These are phyloP conservation scores for Raddia distichophylla DNA, from an alignment of 176 grass and related monocot species.

Conservation along the genomic window DNA sequence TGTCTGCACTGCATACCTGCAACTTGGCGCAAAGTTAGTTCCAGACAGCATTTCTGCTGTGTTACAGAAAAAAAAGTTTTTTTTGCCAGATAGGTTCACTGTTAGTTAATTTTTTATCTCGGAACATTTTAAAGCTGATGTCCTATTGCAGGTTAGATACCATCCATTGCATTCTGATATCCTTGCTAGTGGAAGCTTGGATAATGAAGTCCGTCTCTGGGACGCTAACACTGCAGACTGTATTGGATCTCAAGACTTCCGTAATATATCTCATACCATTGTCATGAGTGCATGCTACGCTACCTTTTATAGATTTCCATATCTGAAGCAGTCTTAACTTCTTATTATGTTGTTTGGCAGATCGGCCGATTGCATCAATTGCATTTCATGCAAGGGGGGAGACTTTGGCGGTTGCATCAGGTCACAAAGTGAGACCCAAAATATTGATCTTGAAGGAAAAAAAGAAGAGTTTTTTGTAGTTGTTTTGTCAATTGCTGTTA, in stretches of 20 bases:
- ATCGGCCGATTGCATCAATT: constrained; percentile 96
- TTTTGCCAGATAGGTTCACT: constrained; percentile 28
- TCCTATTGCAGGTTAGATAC: constrained; percentile 79
- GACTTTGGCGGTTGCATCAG: constrained; percentile 94
- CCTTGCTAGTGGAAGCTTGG: constrained; percentile 98
- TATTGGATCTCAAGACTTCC: constrained; percentile 78
- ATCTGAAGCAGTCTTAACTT: constrained; percentile 42
- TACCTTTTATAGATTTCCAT: constrained; percentile 38
- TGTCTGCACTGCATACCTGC: constrained; percentile 11
- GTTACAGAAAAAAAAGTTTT: constrained; percentile 1
- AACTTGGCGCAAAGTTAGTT: constrained; percentile 16
- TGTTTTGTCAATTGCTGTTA: constrained; percentile 21
- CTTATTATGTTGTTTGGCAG: constrained; percentile 58
- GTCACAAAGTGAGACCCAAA: constrained; percentile 80
- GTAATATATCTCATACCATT: constrained; percentile 64
- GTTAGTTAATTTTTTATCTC: constrained; percentile 3
- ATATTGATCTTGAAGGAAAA: constrained; percentile 24
- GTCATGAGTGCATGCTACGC: constrained; percentile 5
- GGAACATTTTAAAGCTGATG: constrained; percentile 29
- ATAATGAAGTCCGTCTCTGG: constrained; percentile 97
- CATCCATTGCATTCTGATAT: constrained; percentile 92
- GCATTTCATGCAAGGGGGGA: constrained; percentile 98
- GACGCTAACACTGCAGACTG: constrained; percentile 83
- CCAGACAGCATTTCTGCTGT: not conserved
- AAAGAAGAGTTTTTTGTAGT: constrained; percentile 9